Percentiles rank a stretch among this genome's conserved stretches.
phyloP scores from a whole-genome alignment of 768 basidiomycete species.

The Tulasnella sp. region DNA sequence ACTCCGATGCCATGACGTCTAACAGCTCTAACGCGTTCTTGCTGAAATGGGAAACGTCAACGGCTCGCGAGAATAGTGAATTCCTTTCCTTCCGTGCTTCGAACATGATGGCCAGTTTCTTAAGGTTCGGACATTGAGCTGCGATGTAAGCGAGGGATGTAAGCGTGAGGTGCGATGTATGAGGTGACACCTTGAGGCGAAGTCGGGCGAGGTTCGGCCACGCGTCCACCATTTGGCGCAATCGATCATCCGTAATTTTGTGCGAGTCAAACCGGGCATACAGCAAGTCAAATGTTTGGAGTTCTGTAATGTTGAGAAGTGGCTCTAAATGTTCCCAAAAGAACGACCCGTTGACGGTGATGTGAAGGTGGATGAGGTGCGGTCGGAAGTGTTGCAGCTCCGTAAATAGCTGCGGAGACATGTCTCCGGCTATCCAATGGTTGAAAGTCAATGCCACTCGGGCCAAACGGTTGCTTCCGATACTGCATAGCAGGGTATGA shows the following conservation, averaged over 20 bases:
- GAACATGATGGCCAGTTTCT: not conserved
- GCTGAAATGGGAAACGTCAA: not conserved
- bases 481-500: not conserved
- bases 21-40: not conserved
- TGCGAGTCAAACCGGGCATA: not conserved
- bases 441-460: not conserved
- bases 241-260: not conserved
- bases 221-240: not conserved
- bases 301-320: not conserved
- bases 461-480: not conserved
- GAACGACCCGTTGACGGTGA: not conserved
- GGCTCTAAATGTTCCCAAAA: not conserved
- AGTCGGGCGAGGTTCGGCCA: not conserved
- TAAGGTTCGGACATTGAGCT: not conserved
- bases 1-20: not conserved
- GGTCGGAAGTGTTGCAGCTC: not conserved
- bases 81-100: not conserved
- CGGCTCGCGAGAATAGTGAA: not conserved
- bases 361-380: not conserved
- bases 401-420: not conserved
- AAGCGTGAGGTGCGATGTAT: not conserved
- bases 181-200: not conserved
- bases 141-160: not conserved
- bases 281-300: not conserved
- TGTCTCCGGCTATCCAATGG: not conserved